These are phyloP conservation scores for Sporothrix globosa DNA, from an alignment of 2,329 filamentous ascomycete species.

Conservation along the genomic window DNA sequence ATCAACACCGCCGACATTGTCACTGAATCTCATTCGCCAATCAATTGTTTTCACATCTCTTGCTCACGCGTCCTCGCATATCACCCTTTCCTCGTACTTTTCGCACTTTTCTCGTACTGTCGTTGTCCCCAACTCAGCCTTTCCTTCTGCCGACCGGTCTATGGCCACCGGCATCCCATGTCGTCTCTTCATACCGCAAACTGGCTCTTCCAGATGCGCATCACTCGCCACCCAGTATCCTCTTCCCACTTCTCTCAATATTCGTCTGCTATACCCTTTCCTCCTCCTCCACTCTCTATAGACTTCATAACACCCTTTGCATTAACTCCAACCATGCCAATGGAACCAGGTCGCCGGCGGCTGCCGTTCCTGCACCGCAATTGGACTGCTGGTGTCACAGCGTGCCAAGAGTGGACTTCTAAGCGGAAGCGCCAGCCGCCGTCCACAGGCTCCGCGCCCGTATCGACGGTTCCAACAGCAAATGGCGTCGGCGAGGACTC, in stretches of 20 bases:
- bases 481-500: constrained; percentile 41
- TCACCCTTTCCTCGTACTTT: not conserved
- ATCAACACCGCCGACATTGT: not conserved
- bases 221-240: constrained; percentile 11
- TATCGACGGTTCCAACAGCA: constrained; percentile 33
- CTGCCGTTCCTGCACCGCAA: constrained; percentile 60
- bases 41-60: not conserved
- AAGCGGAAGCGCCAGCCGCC: constrained; percentile 46
- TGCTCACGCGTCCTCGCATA: constrained; percentile 6
- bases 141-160: not conserved
- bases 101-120: not conserved
- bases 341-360: constrained; percentile 43
- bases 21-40: not conserved
- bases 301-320: not conserved
- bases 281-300: not conserved
- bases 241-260: not conserved
- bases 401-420: constrained; percentile 47
- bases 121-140: not conserved
- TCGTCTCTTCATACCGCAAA: not conserved
- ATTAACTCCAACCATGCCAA: constrained; percentile 51
- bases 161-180: constrained; percentile 13
- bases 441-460: constrained; percentile 3
- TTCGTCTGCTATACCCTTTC: not conserved
- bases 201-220: constrained; percentile 24
- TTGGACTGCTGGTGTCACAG: constrained; percentile 54